Evolutionary conservation across 1,284 basidiomycete species (phyloP), one percentile per base, ranked within the genome.

Genomic region (Ustilago bromivora): DNA sequence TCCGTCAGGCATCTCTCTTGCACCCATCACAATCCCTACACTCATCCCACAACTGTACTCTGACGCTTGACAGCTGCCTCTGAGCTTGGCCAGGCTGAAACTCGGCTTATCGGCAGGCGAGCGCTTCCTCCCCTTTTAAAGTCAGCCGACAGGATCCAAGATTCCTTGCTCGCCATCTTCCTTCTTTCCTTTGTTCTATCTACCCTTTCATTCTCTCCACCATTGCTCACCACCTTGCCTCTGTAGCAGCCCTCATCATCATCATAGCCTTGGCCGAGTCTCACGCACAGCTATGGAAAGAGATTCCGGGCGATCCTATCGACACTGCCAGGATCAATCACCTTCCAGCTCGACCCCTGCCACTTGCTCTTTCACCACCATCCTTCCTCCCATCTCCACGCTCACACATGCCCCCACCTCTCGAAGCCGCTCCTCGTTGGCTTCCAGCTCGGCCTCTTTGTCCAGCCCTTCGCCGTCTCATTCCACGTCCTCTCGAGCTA

Each of bases 341-440:
- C 53, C 71, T 58, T 13, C 66, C 46, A 57, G 36, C 59, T 56
- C 55, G 58, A 57, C 60, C 3, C 46, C 67, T 13, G 52, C 49
- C 5, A 34, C 49, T 5, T 38, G 57, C n/a, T 43, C 59, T 31
- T 58, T 28, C 35, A 19, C 53, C 19, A 59, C 65, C 46, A 62
- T 43, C 2, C 65, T 73, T 5, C 71, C 71, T 23, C 65, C 71
- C 19, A 73, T 73, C 49, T 41, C 52, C 62, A 51, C 61, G 5
- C 32, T 61, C 32, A 64, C 71, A 19, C n/a, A n/a, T 2, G 32
- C 36, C 31, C 28, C 28, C 35, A 8, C 52, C 6, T 17, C 19
- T 28, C 61, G 56, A 31, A 54, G 54, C 36, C 61, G 49, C 13
- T 28, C 46, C n/a, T 64, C 61, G 38, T 38, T 47, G n/a, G 63